Conservation (phyloP, 140 eudicot species). For the Ambrosia hybrid region DNA sequence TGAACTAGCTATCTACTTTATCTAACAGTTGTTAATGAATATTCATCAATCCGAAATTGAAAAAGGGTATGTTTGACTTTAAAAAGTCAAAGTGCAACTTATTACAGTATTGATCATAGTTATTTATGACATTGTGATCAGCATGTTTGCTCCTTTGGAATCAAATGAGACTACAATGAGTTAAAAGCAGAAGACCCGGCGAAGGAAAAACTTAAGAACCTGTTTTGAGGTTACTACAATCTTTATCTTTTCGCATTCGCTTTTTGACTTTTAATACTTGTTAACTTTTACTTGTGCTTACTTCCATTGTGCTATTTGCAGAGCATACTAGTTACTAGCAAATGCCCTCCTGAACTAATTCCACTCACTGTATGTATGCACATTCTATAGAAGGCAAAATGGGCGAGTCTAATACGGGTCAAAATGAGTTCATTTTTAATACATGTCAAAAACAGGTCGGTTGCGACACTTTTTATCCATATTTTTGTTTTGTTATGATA, state of each 20-base stretch:
- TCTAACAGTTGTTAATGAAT: neutral
- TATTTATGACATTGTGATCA: neutral
- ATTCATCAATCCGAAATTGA: neutral
- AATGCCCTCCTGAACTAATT: neutral
- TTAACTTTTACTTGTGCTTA: too few species aligned
- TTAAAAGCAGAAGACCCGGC: slow-evolving; percentile 38
- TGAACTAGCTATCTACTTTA: neutral
- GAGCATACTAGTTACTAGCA: too few species aligned
- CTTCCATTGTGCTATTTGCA: too few species aligned
- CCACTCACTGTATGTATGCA: neutral
- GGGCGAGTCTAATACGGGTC: neutral
- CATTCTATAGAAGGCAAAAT: neutral
- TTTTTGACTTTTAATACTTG: too few species aligned
- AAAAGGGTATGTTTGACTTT: too few species aligned
- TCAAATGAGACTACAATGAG: slow-evolving; percentile 57
- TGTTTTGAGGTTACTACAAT: slow-evolving; percentile 42
- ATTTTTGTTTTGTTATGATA: neutral
- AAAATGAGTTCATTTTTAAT: too few species aligned
- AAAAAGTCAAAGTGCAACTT: slow-evolving; percentile 2
- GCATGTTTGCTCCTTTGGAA: slow-evolving; percentile 66
- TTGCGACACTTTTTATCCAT: neutral
- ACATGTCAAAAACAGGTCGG: too few species aligned
- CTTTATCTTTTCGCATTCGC: too few species aligned
- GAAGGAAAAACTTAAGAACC: slow-evolving; percentile 39
- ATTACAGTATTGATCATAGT: slow-evolving; percentile 22